Conservation (phyloP, 2,329 filamentous ascomycete species). For the Calonectria henricotiae region DNA sequence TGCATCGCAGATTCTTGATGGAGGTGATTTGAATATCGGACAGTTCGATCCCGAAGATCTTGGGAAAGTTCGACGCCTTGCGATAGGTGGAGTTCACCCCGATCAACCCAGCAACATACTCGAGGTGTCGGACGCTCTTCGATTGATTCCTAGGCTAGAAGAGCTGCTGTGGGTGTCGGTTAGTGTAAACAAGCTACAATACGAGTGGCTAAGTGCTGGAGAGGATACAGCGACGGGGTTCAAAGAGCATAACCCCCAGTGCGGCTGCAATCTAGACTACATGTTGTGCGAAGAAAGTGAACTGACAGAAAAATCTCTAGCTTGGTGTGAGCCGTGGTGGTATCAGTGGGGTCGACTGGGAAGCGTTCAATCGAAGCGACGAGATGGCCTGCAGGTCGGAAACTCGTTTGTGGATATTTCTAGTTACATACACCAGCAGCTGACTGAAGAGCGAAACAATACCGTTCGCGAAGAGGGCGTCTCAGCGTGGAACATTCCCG, state of each 20-base stretch:
- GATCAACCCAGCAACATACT: background rate
- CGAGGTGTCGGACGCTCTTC: background rate
- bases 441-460: background rate
- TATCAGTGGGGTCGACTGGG: background rate
- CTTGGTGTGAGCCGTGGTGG: constrained; percentile 9
- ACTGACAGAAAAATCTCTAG: background rate
- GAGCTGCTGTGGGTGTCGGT: background rate
- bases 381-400: no score
- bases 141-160: background rate
- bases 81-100: background rate
- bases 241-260: background rate
- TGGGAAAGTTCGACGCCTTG: background rate
- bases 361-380: background rate
- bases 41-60: background rate
- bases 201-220: background rate
- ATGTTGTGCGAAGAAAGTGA: background rate
- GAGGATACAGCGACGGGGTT: background rate
- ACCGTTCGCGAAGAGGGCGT: background rate
- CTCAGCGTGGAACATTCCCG: background rate
- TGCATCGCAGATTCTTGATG: background rate
- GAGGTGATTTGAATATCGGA: background rate
- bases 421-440: background rate
- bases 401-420: background rate
- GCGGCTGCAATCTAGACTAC: background rate
- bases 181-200: background rate